These are phyloP conservation scores for Trametes villosa DNA, from an alignment of 768 basidiomycete genomes.

Conservation along the genomic window DNA sequence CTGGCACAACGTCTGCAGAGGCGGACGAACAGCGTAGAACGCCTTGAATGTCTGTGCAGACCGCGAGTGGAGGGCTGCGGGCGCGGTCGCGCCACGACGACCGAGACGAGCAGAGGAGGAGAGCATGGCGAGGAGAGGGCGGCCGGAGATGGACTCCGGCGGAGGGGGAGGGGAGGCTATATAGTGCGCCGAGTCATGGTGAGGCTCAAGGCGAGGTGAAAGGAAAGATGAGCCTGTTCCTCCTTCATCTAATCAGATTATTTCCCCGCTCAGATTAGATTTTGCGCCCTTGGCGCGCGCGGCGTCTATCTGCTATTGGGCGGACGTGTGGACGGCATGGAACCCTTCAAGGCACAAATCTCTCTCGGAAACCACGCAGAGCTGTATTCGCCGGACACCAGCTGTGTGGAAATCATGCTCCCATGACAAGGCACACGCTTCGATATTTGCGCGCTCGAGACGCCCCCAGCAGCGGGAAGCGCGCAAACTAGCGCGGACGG, in stretches of 20 bases:
- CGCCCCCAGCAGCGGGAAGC: slow-evolving; percentile 3
- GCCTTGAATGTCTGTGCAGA: slow-evolving; percentile 38
- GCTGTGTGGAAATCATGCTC: slow-evolving; percentile 1
- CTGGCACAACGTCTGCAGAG: not conserved
- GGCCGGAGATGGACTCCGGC: not conserved
- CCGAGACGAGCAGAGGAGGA: slow-evolving; percentile 18
- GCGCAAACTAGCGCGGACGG: not conserved
- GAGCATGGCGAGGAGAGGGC: slow-evolving; percentile 20
- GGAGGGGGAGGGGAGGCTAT: slow-evolving; percentile 10
- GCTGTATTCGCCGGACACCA: not conserved
- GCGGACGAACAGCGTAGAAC: slow-evolving; percentile 34
- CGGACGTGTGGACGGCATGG: not conserved
- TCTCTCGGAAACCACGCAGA: not conserved
- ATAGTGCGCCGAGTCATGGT: slow-evolving; percentile 22
- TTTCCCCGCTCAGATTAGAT: slow-evolving; percentile 10
- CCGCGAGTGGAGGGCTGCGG: slow-evolving; percentile 21
- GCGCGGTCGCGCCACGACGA: slow-evolving; percentile 1
- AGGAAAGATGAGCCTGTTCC: not conserved
- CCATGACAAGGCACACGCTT: too few relatives aligned
- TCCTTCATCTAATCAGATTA: slow-evolving; percentile 22
- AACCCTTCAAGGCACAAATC: not conserved
- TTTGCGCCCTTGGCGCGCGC: slow-evolving; percentile 7
- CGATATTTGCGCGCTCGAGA: not conserved
- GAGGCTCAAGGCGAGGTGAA: not conserved
- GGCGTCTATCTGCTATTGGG: slow-evolving; percentile 23